Evolutionary conservation across 148 eudicot genomes (phyloP).

Genomic region (Chenopodium suecicum): DNA sequence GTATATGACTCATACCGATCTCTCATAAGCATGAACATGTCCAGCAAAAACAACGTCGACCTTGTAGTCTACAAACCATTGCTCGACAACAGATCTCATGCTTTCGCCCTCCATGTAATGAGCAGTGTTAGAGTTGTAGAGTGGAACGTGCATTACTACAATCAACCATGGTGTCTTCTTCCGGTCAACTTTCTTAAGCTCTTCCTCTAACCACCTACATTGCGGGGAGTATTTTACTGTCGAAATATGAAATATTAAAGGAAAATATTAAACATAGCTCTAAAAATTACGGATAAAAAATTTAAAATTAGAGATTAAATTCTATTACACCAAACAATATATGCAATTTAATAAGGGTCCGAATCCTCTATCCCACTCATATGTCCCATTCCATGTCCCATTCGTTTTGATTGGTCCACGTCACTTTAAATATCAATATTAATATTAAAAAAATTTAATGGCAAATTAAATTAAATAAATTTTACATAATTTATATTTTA

Average conservation of each 20-base stretch:
- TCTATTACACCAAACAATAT: no score
- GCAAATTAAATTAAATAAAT: no score
- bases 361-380: no score
- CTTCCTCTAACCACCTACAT: conserved; percentile 49
- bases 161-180: conserved; percentile 72
- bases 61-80: conserved; percentile 53
- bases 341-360: no score
- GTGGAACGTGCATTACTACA: conserved; percentile 63
- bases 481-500: no score
- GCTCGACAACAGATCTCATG: conserved; percentile 56
- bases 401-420: no score
- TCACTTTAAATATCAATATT: no score
- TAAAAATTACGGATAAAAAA: neutral
- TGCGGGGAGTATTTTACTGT: conserved; percentile 71
- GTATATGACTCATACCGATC: conserved; percentile 41
- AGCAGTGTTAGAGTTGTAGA: conserved; percentile 56
- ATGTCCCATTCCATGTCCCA: no score
- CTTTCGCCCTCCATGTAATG: conserved; percentile 80
- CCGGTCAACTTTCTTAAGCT: conserved; percentile 54
- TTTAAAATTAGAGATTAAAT: no score
- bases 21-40: conserved; percentile 73
- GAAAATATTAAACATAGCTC: neutral
- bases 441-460: no score
- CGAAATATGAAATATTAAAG: neutral
- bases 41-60: conserved; percentile 71